These are phyloP conservation scores for Trichophyton simii DNA, from an alignment of 2,329 filamentous ascomycete species.

Conservation along the genomic window DNA sequence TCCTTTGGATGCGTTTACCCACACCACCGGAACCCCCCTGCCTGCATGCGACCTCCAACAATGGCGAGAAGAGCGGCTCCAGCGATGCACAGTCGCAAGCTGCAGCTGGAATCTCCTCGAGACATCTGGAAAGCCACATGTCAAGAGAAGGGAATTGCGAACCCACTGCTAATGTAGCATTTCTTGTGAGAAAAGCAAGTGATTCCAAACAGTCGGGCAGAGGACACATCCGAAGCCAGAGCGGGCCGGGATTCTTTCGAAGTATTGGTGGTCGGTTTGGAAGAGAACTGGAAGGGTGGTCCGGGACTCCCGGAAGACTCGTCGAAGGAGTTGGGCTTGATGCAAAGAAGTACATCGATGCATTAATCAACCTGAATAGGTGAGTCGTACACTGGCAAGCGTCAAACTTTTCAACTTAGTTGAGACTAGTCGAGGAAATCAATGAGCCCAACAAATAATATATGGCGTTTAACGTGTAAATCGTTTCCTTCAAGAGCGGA, in stretches of 20 bases:
- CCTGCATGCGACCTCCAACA: background rate
- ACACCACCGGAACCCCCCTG: conserved; percentile 5
- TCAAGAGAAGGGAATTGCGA: conserved; percentile 4
- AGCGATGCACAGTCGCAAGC: background rate
- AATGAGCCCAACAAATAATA: no score
- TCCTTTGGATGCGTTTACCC: conserved; percentile 49
- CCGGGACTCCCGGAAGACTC: conserved; percentile 24
- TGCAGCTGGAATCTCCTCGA: conserved; percentile 1
- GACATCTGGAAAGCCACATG: background rate
- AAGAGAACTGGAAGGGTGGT: conserved; percentile 10
- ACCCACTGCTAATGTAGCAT: conserved; percentile 27
- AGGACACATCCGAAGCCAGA: conserved; percentile 22
- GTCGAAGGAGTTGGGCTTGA: conserved; percentile 37
- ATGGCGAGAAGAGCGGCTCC: background rate
- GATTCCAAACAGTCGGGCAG: conserved; percentile 24
- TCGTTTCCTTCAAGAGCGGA: no score
- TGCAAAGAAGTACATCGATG: conserved; percentile 36
- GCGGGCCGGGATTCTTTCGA: conserved; percentile 25
- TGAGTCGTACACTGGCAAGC: no score
- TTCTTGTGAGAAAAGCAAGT: conserved; percentile 35
- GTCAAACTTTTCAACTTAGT: no score
- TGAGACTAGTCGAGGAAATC: no score
- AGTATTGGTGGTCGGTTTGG: conserved; percentile 28
- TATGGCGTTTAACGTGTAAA: no score
- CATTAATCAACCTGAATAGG: conserved; percentile 33